Percentiles rank a stretch among this genome's conserved stretches.
Evolutionary conservation across 1,139 yeast genomes (phyloP).

Genomic region (Trichomonascaceae sp.): DNA sequence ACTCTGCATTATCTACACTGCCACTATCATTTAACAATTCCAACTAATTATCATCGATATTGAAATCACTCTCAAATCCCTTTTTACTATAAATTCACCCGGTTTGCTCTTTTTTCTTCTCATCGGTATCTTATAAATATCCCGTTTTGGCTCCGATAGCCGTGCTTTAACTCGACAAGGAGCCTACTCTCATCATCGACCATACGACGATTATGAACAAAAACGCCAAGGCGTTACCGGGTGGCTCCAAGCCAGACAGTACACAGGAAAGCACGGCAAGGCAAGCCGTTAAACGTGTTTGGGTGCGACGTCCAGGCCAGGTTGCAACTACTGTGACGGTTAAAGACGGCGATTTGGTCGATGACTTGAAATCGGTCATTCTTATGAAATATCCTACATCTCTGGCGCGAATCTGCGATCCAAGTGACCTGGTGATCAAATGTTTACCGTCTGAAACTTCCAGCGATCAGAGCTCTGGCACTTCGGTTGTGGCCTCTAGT

Average conservation of each 20-base stretch:
- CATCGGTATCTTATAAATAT: not conserved
- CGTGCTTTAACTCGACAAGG: not conserved
- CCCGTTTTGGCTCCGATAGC: not conserved
- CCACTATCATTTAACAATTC: too few species aligned
- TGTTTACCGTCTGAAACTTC: not conserved
- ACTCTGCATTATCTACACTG: too few species aligned
- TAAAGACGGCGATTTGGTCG: slow-evolving; percentile 52
- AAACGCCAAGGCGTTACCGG: not conserved
- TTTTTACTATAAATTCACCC: not conserved
- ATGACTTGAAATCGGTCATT: slow-evolving; percentile 62
- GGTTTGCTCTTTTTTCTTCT: not conserved
- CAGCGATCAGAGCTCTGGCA: not conserved
- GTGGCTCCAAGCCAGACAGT: not conserved
- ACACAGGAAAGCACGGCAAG: not conserved
- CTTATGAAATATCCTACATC: slow-evolving; percentile 63
- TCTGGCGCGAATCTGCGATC: slow-evolving; percentile 56
- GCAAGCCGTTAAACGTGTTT: slow-evolving; percentile 38
- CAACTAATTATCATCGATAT: too few species aligned
- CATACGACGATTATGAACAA: not conserved
- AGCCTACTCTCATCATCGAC: not conserved
- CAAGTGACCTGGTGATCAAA: slow-evolving; percentile 50
- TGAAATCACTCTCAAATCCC: not conserved
- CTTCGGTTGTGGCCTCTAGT: not conserved
- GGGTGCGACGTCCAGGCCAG: slow-evolving; percentile 57
- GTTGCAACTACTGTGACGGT: slow-evolving; percentile 64